These are phyloP conservation scores for Symbiodinium pilosum DNA, from an alignment of 73 alveolate genomes.

Conservation along the genomic window DNA sequence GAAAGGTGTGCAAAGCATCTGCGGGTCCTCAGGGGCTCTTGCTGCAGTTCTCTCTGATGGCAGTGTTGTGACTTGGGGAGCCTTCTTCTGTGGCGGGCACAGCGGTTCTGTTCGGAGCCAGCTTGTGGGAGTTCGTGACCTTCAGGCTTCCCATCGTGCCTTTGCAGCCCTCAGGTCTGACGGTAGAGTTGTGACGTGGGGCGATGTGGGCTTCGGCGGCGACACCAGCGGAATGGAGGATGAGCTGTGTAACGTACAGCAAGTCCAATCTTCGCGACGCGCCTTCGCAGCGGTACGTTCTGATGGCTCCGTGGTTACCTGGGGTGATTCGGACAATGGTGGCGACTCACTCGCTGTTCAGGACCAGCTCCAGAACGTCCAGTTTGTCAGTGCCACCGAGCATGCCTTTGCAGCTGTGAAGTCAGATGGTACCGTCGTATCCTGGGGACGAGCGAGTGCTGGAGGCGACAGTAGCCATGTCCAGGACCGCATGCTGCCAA, in stretches of 20 bases:
- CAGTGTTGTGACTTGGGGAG: not conserved
- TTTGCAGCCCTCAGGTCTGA: not conserved
- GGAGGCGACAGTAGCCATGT: not conserved
- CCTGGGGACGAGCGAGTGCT: not conserved
- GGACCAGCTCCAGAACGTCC: not conserved
- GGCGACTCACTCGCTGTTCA: not conserved
- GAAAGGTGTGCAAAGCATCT: not conserved
- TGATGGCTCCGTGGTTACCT: not conserved
- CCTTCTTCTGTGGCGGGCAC: constrained; percentile 22
- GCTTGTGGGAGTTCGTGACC: not conserved
- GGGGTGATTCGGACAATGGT: not conserved
- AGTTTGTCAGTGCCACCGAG: not conserved
- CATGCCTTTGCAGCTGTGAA: not conserved
- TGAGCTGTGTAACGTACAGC: not conserved
- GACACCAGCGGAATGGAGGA: not conserved
- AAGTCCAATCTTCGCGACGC: not conserved
- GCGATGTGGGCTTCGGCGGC: constrained; percentile 4
- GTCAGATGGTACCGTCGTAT: not conserved
- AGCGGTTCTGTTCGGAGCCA: not conserved
- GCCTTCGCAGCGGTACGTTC: not conserved
- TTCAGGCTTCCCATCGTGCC: not conserved
- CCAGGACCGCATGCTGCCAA: no score
- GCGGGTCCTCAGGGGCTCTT: not conserved
- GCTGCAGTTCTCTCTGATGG: constrained; percentile 9
- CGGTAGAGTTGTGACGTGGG: not conserved